Evolutionary conservation across 1,139 yeast species (phyloP).

Genomic region (Geotrichum citri-aurantii): DNA sequence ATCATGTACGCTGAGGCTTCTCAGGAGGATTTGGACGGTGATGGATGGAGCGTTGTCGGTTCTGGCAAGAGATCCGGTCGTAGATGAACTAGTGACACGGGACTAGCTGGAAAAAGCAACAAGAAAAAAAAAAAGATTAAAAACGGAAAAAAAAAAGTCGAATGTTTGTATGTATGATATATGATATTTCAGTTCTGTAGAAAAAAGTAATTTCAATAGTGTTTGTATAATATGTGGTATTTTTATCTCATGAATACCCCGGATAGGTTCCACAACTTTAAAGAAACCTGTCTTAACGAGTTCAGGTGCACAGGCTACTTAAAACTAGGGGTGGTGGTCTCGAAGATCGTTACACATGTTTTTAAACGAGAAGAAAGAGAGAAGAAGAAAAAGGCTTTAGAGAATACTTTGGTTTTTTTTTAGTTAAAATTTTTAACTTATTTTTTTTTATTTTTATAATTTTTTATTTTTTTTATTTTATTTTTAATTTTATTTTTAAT

Average conservation of each 20-base stretch:
- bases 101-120: background rate
- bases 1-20: conserved; percentile 39
- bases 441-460: background rate
- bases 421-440: background rate
- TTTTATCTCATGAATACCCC: background rate
- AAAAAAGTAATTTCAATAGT: background rate
- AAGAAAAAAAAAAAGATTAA: background rate
- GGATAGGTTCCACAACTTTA: background rate
- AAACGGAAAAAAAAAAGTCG: background rate
- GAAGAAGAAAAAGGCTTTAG: background rate
- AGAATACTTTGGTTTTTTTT: background rate
- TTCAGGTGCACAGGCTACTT: background rate
- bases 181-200: background rate
- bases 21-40: conserved; percentile 42
- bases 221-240: background rate
- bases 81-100: conserved; percentile 2
- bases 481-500: background rate
- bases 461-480: background rate
- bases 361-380: background rate
- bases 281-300: too few relatives aligned
- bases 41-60: conserved; percentile 64
- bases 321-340: background rate
- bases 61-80: conserved; percentile 31
- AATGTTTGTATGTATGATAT: background rate
- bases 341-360: background rate